phyloP scores from a whole-genome alignment of 768 basidiomycete species.

The Tephrocybe sp. region DNA sequence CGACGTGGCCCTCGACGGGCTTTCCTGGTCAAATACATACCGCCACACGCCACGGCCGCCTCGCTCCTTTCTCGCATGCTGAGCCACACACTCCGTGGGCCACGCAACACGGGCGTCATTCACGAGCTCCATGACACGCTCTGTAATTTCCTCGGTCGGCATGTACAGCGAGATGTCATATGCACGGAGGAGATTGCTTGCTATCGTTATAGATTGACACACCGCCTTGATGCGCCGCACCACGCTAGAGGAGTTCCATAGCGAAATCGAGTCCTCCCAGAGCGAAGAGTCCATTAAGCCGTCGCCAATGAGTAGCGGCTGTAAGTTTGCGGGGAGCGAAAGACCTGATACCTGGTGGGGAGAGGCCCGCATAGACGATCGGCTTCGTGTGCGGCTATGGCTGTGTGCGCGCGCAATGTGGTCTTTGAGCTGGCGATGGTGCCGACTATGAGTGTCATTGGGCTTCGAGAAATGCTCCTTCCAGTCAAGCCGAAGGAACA shows the following conservation, averaged over 20 bases:
- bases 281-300: slow-evolving; percentile 60
- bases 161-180: slow-evolving; percentile 70
- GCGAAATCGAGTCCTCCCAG: slow-evolving; percentile 57
- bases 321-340: slow-evolving; percentile 33
- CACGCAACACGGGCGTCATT: slow-evolving; percentile 74
- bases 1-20: slow-evolving; percentile 57
- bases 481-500: slow-evolving; percentile 66
- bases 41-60: slow-evolving; percentile 69
- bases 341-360: slow-evolving; percentile 21
- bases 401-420: slow-evolving; percentile 21
- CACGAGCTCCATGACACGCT: slow-evolving; percentile 69
- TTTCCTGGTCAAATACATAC: slow-evolving; percentile 82
- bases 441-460: slow-evolving; percentile 25
- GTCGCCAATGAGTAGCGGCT: slow-evolving; percentile 78
- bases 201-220: slow-evolving; percentile 64
- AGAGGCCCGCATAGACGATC: slow-evolving; percentile 16
- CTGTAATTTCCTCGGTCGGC: slow-evolving; percentile 62
- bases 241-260: slow-evolving; percentile 61
- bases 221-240: slow-evolving; percentile 71
- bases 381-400: slow-evolving; percentile 21
- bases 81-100: slow-evolving; percentile 67
- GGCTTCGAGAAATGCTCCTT: slow-evolving; percentile 39
- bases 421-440: slow-evolving; percentile 24
- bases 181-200: slow-evolving; percentile 58
- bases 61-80: slow-evolving; percentile 45